Base-by-base conservation (phyloP, 1,284 basidiomycete species). In the Termitomyces sp. region DNA sequence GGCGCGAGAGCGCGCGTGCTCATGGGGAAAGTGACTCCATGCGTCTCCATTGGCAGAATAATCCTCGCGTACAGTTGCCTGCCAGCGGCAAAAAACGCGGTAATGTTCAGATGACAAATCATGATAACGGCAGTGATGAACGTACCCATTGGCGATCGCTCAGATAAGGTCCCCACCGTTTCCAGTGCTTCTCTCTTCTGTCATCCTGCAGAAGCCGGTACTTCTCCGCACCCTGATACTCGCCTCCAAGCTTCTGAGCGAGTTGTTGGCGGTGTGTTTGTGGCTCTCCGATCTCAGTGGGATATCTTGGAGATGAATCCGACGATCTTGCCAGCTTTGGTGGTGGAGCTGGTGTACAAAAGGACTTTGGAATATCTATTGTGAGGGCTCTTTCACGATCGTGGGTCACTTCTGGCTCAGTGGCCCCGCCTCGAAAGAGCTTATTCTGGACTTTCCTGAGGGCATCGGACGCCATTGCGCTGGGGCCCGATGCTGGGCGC, bases 41-140 rank as follows among this genome's bases (percentile, higher is more conserved):
- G 96, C 95, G 69, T 99, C 93, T 53, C 96, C 96, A 68, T 98
- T 89, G 34, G 80, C 86, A 44, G 94, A 98, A 74, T 99, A 99
- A 70, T 99, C 96, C 71, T 99, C 96, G 59, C 96, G 87, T 39
- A 99, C 96, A 21, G 95, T 98, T 31, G 94, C 94, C 93, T 95
- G 34, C 24, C 49, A 17, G 47, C 19, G 48, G 41, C 13, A 33
- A 54, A 49, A 47, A 59, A 54, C 55, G 57, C 53, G 44, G 53
- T 47, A 50, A 50, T 28, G 5, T 19, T 49, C n/a, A 43, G 24
- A 43, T 43, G 15, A n/a, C 8, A 5, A 24, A 3, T 9, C 3
- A 28, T 38, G 34, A 38, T 48, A 12, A 6, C 9, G 34, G 6
- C 12, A 8, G 5, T 34, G 36, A 26, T 55, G 50, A 28, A 80